Percentiles rank a stretch among this genome's conserved stretches.
Evolutionary conservation across 2,329 filamentous ascomycete species (phyloP).

Genomic region (Alternaria ethzedia): DNA sequence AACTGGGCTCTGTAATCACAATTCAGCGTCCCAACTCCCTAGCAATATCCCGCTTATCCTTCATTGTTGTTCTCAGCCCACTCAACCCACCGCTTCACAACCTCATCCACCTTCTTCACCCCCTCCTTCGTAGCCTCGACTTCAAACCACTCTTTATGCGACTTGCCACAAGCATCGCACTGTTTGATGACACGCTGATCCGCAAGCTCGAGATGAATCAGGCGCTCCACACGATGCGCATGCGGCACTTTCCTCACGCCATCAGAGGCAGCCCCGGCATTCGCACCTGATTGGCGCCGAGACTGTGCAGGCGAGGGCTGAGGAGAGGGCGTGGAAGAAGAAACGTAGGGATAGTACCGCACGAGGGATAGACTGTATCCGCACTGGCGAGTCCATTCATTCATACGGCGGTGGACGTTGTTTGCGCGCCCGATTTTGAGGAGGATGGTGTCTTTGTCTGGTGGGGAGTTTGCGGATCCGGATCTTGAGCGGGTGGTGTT

Average conservation of each 20-base stretch:
- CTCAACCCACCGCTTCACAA: conserved; percentile 82
- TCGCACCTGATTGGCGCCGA: conserved; percentile 30
- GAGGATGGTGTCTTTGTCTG: conserved; percentile 64
- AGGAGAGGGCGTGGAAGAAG: conserved; percentile 31
- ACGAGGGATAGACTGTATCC: conserved; percentile 87
- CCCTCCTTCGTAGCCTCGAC: conserved; percentile 76
- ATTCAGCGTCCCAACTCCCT: not conserved
- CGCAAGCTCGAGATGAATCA: conserved; percentile 89
- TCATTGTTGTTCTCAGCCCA: conserved; percentile 69
- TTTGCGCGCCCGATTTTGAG: conserved; percentile 71
- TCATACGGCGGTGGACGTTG: conserved; percentile 89
- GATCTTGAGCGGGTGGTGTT: conserved; percentile 4
- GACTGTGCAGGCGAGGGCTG: conserved; percentile 31
- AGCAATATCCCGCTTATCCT: not conserved
- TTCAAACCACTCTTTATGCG: conserved; percentile 96
- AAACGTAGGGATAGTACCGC: conserved; percentile 86
- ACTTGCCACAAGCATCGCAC: conserved; percentile 79
- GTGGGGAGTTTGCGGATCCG: not conserved
- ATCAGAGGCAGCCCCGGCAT: conserved; percentile 20
- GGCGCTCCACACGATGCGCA: conserved; percentile 83
- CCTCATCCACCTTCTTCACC: conserved; percentile 71
- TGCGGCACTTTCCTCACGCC: conserved; percentile 75
- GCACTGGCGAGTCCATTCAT: conserved; percentile 93
- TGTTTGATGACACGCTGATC: conserved; percentile 64
- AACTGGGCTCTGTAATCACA: not conserved